Conservation (phyloP, 495 filamentous ascomycete species). For the Terfezia claveryi region DNA sequence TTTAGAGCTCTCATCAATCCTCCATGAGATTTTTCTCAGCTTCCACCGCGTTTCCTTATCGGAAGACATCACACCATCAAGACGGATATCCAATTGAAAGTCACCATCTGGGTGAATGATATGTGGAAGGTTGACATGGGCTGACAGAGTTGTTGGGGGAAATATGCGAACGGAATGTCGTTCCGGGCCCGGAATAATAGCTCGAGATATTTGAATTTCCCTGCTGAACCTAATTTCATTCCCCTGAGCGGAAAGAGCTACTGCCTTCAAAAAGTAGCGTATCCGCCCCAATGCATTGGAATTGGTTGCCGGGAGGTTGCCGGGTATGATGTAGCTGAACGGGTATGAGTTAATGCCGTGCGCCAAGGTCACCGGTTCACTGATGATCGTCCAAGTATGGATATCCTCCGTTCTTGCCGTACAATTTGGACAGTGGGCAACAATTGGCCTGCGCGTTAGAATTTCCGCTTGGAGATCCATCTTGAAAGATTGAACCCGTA, state of each 20-base stretch:
- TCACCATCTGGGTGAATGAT: constrained; percentile 74
- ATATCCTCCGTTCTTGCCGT: constrained; percentile 43
- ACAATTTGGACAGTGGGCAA: constrained; percentile 55
- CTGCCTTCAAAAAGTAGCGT: constrained; percentile 58
- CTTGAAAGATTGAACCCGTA: constrained; percentile 46
- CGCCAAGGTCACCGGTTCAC: constrained; percentile 38
- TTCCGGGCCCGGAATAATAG: constrained; percentile 39
- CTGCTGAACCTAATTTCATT: constrained; percentile 27
- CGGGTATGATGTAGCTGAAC: constrained; percentile 77
- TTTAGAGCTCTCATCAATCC: constrained; percentile 66
- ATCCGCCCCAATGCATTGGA: constrained; percentile 49
- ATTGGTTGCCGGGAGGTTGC: constrained; percentile 63
- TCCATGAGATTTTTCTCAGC: constrained; percentile 75
- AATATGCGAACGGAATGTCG: constrained; percentile 78
- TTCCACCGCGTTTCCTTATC: constrained; percentile 56
- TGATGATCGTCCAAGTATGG: constrained; percentile 57
- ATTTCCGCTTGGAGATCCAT: constrained; percentile 45
- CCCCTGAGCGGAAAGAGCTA: constrained; percentile 35
- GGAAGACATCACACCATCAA: constrained; percentile 49
- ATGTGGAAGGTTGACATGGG: constrained; percentile 53
- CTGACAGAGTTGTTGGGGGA: constrained; percentile 81
- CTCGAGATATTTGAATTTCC: constrained; percentile 42
- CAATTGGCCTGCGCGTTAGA: constrained; percentile 58
- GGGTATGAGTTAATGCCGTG: constrained; percentile 58
- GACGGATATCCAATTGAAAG: constrained; percentile 52